A percentile compares a stretch with the other conserved stretches of the same genome.
These are phyloP conservation scores for Piper betle DNA, from an alignment of 164 flowering plant genomes.

Conservation along the genomic window DNA sequence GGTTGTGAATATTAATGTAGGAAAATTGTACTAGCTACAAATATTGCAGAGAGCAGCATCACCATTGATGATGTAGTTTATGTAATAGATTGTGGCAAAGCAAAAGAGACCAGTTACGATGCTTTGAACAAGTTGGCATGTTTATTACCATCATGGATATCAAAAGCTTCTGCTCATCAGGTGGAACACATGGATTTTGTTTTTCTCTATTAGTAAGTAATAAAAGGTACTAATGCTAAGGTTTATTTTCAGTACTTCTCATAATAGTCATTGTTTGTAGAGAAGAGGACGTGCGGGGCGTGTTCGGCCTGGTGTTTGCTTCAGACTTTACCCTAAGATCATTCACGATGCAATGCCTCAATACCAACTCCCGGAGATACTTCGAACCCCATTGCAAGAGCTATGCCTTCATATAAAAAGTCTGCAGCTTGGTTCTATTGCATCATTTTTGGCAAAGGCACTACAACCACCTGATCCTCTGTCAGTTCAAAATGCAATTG, in stretches of 20 bases:
- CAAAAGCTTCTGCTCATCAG: constrained; percentile 99
- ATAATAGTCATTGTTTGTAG: constrained; percentile 19
- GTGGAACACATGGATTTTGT: no score
- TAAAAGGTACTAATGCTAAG: neutral
- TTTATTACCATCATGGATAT: constrained; percentile 90
- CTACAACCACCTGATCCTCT: constrained; percentile 94
- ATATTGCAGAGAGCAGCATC: constrained; percentile 96
- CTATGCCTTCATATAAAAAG: constrained; percentile 83
- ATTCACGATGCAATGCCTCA: constrained; percentile 74
- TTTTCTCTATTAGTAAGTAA: no score
- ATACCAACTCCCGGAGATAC: constrained; percentile 89
- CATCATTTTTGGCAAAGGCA: constrained; percentile 74
- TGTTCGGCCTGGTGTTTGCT: constrained; percentile 91
- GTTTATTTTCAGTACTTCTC: neutral
- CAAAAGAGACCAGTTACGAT: constrained; percentile 98
- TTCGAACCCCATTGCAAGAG: constrained; percentile 89
- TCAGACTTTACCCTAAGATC: constrained; percentile 71
- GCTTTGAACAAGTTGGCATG: constrained; percentile 94
- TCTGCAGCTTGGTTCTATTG: constrained; percentile 71
- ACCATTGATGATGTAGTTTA: constrained; percentile 96
- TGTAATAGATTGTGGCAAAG: constrained; percentile 95
- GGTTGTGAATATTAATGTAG: constrained; percentile 21
- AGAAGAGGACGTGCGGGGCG: constrained; percentile 99
- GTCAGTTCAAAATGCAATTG: constrained; percentile 84
- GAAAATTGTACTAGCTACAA: constrained; percentile 92